Evolutionary conservation across 495 filamentous ascomycete species (phyloP), one percentile per base, ranked within the genome.

Genomic region (Tetracladium setigerum): DNA sequence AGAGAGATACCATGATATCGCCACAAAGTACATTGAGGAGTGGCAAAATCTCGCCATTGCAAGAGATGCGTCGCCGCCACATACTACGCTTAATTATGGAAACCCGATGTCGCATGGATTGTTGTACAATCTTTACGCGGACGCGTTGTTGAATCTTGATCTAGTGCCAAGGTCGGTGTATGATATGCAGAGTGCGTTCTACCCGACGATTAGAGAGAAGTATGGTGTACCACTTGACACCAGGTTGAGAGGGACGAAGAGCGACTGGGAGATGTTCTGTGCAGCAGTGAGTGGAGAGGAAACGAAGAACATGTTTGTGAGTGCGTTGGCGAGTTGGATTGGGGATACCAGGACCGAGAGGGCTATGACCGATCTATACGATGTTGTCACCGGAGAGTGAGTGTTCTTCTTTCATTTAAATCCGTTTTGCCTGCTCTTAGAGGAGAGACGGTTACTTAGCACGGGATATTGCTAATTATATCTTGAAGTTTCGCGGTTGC

Each of bases 181-280:
- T 71, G 73, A 80, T 49, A 83, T 84, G 64, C 87, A 95, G 64
- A 83, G 76, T 6, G 56, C 70, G 42, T 95, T 88, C 76, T 96
- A 95, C 72, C 78, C 79, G 48, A 82, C 78, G 22, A 77, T 87
- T 2, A 77, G 72, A 1, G 74, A 83, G 37, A 69, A 72, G 49
- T 94, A 87, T 62, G 89, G 86, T 13, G 72, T 95, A 0, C 86
- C 89, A 1, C 79, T 96, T 4, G 90, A 96, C 67, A 86, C 79
- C 38, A 77, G 90, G 19, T 86, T 92, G 64, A 70, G 77, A 2
- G 94, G 87, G 64, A 87, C 89, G 44, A 96, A 95, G 58, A 74
- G 43, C 17, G 89, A 95, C 68, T 95, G 89, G 89, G 80, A 92
- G 62, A 78, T 94, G 66, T 95, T 87, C 65, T 75, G 74, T 5